phyloP scores from a whole-genome alignment of 352 stramenopile species.

The Globisporangium canariense region DNA sequence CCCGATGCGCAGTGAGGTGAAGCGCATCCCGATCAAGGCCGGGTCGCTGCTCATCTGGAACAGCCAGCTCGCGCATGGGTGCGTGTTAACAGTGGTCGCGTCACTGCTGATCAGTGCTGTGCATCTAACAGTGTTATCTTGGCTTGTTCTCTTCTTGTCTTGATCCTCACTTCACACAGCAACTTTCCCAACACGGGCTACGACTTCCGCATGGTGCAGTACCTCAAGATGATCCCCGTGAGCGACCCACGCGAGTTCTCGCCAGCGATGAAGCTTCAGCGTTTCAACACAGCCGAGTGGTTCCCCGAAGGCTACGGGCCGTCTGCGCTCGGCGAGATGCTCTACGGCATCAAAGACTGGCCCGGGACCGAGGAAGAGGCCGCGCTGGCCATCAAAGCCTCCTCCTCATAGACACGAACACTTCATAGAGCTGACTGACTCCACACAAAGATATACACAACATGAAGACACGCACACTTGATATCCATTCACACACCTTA shows the following conservation, averaged over 20 bases:
- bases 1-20: conserved; percentile 33
- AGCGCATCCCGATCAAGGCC: conserved; percentile 37
- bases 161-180: conserved; percentile 12
- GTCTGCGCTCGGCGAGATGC: conserved; percentile 28
- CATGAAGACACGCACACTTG: background rate
- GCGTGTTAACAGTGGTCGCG: background rate
- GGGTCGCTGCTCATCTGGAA: conserved; percentile 51
- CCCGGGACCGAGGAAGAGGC: conserved; percentile 19
- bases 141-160: background rate
- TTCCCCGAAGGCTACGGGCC: conserved; percentile 35
- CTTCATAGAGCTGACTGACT: background rate
- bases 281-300: conserved; percentile 34
- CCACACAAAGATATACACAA: background rate
- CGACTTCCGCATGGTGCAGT: conserved; percentile 53
- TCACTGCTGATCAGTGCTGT: background rate
- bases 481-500: background rate
- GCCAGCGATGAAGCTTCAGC: conserved; percentile 31
- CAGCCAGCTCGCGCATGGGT: conserved; percentile 42
- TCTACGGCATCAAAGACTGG: conserved; percentile 39
- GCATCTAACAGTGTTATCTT: background rate
- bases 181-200: conserved; percentile 46
- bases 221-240: conserved; percentile 49
- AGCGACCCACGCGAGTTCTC: conserved; percentile 35
- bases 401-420: conserved; percentile 1
- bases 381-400: conserved; percentile 4